These are phyloP conservation scores for Sugiyamaella chiloensis DNA, from an alignment of 805 yeast species.

Conservation along the genomic window DNA sequence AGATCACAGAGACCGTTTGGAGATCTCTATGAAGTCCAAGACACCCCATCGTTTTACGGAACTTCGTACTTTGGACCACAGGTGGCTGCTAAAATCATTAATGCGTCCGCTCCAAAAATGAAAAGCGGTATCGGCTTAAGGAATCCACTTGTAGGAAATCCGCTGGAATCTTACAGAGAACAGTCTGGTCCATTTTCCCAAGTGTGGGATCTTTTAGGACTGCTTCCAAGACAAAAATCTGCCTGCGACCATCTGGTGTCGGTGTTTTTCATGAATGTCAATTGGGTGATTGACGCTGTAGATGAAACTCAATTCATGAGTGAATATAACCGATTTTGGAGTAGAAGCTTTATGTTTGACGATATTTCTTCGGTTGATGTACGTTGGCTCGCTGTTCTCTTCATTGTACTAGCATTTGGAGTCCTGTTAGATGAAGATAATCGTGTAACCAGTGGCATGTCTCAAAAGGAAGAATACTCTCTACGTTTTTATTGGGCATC, in stretches of 20 bases:
- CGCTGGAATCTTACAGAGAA: background rate
- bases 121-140: background rate
- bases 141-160: background rate
- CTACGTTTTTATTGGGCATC: background rate
- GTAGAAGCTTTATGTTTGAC: background rate
- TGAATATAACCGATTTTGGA: background rate
- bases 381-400: background rate
- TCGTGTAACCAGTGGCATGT: background rate
- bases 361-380: background rate
- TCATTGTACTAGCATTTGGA: background rate
- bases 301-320: background rate
- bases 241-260: background rate
- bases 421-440: background rate
- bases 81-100: background rate
- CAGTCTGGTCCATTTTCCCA: background rate
- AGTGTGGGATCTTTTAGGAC: background rate
- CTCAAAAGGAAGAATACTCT: background rate
- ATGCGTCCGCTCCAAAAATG: background rate
- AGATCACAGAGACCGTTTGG: background rate
- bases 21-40: background rate
- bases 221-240: background rate
- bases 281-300: background rate
- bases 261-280: background rate
- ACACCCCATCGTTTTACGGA: background rate
- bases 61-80: background rate